These are phyloP conservation scores for Pyronema domesticum DNA, from an alignment of 495 filamentous ascomycete genomes.

Conservation along the genomic window DNA sequence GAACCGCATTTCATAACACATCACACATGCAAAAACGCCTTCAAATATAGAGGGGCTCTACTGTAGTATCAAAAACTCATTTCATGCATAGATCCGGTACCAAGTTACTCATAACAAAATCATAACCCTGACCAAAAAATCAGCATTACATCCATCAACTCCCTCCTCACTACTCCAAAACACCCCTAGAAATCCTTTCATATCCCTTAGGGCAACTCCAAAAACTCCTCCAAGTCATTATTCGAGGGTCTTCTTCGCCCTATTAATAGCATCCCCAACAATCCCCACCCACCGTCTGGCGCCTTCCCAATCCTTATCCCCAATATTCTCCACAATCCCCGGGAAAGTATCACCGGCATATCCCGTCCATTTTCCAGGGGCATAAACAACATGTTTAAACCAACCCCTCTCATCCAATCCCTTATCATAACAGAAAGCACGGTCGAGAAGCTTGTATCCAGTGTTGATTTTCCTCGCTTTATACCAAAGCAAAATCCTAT, in stretches of 20 bases:
- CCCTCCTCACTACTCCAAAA: too few species aligned
- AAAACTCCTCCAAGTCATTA: not conserved
- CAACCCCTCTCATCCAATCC: conserved; percentile 16
- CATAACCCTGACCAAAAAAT: too few species aligned
- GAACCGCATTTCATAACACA: too few species aligned
- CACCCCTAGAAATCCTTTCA: too few species aligned
- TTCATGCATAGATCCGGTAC: too few species aligned
- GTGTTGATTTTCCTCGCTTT: not conserved
- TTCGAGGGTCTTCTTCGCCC: not conserved
- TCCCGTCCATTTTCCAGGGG: conserved; percentile 19
- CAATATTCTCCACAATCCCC: conserved; percentile 14
- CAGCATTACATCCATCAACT: too few species aligned
- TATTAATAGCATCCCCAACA: not conserved
- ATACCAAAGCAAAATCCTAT: not conserved
- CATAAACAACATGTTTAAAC: conserved; percentile 24
- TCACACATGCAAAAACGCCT: too few species aligned
- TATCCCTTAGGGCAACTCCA: too few species aligned
- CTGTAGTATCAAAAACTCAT: too few species aligned
- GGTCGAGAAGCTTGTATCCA: conserved; percentile 14
- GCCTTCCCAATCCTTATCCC: conserved; percentile 7
- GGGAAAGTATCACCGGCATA: conserved; percentile 21
- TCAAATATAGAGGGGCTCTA: too few species aligned
- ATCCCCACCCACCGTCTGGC: not conserved
- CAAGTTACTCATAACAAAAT: too few species aligned
- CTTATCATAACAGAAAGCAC: conserved; percentile 11